Percentiles rank a stretch among this genome's conserved stretches.
Evolutionary conservation across 2,329 filamentous ascomycete species (phyloP).

Genomic region (Exophiala sp.): DNA sequence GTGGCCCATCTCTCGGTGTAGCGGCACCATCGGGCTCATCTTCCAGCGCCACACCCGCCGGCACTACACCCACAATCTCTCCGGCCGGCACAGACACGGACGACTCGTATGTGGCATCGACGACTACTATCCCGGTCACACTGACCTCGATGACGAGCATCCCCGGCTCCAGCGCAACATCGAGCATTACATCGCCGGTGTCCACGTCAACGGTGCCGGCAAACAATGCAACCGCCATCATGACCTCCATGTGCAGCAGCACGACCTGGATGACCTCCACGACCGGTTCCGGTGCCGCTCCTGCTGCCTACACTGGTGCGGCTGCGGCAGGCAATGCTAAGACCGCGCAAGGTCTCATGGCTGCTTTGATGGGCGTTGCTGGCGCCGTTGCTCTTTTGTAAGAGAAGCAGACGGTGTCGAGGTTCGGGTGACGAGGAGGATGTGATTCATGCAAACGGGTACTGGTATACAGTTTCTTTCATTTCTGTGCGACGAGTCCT

Average conservation of each 20-base stretch:
- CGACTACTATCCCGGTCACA: conserved; percentile 15
- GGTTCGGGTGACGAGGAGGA: too few relatives aligned
- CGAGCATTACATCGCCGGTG: not conserved
- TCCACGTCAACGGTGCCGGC: conserved; percentile 1
- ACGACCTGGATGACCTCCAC: not conserved
- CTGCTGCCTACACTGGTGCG: conserved; percentile 13
- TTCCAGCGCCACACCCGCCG: not conserved
- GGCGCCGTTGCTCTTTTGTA: conserved; percentile 19
- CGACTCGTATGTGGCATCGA: conserved; percentile 4
- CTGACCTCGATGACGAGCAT: conserved; percentile 16
- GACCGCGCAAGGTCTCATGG: conserved; percentile 14
- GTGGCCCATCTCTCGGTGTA: conserved; percentile 9
- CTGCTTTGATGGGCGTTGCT: conserved; percentile 14
- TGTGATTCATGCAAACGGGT: too few relatives aligned
- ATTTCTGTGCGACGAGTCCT: too few relatives aligned
- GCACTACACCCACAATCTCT: not conserved
- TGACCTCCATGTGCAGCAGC: conserved; percentile 12
- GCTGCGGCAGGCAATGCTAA: conserved; percentile 6
- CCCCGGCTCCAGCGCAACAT: conserved; percentile 2
- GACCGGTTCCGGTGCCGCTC: conserved; percentile 1
- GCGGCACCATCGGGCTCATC: not conserved
- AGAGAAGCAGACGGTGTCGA: not conserved
- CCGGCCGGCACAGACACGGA: not conserved
- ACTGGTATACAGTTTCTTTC: too few relatives aligned
- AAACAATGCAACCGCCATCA: not conserved